These are phyloP conservation scores for Tricharina praecox DNA, from an alignment of 495 filamentous ascomycete species.

Conservation along the genomic window DNA sequence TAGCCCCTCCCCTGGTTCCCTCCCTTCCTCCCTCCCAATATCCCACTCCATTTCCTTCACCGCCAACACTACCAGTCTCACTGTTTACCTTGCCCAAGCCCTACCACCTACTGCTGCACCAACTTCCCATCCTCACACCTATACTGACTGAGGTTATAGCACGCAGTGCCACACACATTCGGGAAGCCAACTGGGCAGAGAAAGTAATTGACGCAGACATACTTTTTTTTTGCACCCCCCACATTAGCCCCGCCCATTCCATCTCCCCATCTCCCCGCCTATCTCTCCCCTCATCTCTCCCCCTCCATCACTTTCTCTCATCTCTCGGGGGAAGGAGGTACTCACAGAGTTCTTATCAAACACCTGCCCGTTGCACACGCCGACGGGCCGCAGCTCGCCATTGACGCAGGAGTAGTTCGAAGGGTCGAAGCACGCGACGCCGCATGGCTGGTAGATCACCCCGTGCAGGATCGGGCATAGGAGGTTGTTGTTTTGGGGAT, in stretches of 20 bases:
- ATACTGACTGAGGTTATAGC: conserved; percentile 19
- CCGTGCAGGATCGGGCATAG: conserved; percentile 21
- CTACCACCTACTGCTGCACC: conserved; percentile 9
- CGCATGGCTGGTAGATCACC: conserved; percentile 19
- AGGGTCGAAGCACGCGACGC: conserved; percentile 18
- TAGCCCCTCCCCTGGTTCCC: too few species aligned
- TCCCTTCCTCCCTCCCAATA: too few species aligned
- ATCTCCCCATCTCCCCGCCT: neutral
- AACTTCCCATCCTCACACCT: conserved; percentile 13
- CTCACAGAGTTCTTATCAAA: conserved; percentile 22
- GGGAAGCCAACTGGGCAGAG: conserved; percentile 17
- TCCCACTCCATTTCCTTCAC: too few species aligned
- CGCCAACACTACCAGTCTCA: too few species aligned
- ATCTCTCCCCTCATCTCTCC: conserved; percentile 2
- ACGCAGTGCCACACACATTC: conserved; percentile 17
- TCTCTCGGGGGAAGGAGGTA: neutral
- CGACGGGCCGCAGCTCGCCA: conserved; percentile 14
- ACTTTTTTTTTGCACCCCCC: too few species aligned
- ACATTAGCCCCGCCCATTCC: conserved; percentile 3
- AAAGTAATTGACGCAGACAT: conserved; percentile 19
- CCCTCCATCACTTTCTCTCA: neutral
- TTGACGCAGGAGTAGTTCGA: conserved; percentile 16
- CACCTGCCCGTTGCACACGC: conserved; percentile 13
- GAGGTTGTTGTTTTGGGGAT: conserved; percentile 4
- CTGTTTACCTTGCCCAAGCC: too few species aligned